Evolutionary conservation across 768 basidiomycete species (phyloP).

Genomic region (Collybia sordida): DNA sequence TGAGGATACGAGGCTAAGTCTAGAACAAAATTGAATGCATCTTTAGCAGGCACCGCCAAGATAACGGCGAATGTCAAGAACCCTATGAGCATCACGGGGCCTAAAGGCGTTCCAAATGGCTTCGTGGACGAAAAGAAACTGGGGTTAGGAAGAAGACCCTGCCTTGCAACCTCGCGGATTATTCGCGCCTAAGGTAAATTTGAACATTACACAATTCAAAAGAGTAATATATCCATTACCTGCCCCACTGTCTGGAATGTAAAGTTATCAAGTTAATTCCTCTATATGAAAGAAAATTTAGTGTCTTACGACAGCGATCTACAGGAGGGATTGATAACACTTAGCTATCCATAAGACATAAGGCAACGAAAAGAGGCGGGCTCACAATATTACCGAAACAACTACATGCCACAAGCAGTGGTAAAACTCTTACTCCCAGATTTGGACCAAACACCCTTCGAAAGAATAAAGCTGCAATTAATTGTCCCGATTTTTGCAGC

Average conservation of each 20-base stretch:
- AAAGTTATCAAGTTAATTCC: no score
- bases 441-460: conserved; percentile 26
- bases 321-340: not conserved
- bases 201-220: no score
- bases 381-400: conserved; percentile 38
- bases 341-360: not conserved
- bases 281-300: not conserved
- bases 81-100: conserved; percentile 39
- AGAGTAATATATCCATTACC: conserved; percentile 5
- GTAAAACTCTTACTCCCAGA: conserved; percentile 25
- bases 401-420: conserved; percentile 30
- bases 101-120: conserved; percentile 49
- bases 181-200: conserved; percentile 33
- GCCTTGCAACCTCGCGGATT: conserved; percentile 50
- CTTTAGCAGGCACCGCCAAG: conserved; percentile 33
- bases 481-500: conserved; percentile 30
- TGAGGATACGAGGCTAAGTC: conserved; percentile 40
- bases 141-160: conserved; percentile 51
- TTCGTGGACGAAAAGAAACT: conserved; percentile 45
- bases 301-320: conserved; percentile 29
- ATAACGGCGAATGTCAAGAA: conserved; percentile 40
- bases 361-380: not conserved
- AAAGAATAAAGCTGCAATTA: conserved; percentile 35
- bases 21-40: conserved; percentile 37
- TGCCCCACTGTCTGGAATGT: conserved; percentile 27